Base-by-base conservation (phyloP, 331 rosid species). In the Arachis monticola region DNA sequence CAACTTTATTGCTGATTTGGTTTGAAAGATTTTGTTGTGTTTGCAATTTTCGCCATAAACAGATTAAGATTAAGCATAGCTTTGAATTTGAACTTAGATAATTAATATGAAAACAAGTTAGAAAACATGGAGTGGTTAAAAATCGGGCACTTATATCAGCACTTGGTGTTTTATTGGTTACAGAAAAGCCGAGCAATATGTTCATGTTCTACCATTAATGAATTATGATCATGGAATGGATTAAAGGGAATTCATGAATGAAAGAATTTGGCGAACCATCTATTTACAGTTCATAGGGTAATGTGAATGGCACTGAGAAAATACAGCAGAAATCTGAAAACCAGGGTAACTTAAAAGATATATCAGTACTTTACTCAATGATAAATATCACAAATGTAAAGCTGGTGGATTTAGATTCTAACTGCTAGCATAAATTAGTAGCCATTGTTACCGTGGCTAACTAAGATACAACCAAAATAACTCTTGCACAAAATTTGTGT, bases 271-370 rank as follows among this genome's bases (percentile, higher is more conserved):
- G 64, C 47, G 69, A 60, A 67, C 61, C 64, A 71, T 51, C 47
- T 82, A 79, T 83, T 63, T 79, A 84, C 91, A 86, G 70, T 81
- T 78, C 10, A 76, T 12, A 60, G 59, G 64, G 83, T 78, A 74
- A 77, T 55, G 56, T 73, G 27, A 41, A 53, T 62, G 57, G 50
- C 17, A 10, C 31, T 38, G 32, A 53, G 45, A 64, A 64, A 71
- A 48, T 76, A 84, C 72, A 84, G 60, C 57, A 62, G 64, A 66
- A 68, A 76, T 55, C 35, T 66, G 60, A 56, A 81, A 62, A 70
- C 50, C 45, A 73, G 6, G 8, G 62, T 57, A 61, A 40, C 67
- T 78, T 38, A 38, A 57, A 8, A 12, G 72, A 55, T 56, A 78
- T 45, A 71, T 69, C 58, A 72, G 67, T 66, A 63, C 47, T 66